Percentiles rank a stretch among this genome's conserved stretches.
These are phyloP conservation scores for Colletotrichum karsti DNA, from an alignment of 2,329 filamentous ascomycete species.

Conservation along the genomic window DNA sequence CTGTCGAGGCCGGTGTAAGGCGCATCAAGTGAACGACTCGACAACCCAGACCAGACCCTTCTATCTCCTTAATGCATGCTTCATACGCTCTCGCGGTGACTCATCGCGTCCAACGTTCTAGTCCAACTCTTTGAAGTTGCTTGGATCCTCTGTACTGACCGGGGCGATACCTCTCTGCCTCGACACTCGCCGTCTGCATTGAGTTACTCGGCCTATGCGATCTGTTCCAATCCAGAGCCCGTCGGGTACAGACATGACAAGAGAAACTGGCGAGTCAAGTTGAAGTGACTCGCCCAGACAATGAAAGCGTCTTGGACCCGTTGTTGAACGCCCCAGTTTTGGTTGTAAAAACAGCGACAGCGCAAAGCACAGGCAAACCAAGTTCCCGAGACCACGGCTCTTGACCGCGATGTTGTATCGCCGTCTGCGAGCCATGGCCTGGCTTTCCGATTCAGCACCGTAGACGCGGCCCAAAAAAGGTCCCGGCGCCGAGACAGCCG, in stretches of 20 bases:
- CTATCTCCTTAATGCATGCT: too few relatives aligned
- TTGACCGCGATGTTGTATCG: slow-evolving; percentile 10
- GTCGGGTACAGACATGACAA: slow-evolving; percentile 34
- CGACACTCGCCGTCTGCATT: background rate
- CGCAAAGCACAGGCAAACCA: slow-evolving; percentile 73
- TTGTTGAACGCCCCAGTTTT: slow-evolving; percentile 84
- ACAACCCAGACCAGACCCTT: too few relatives aligned
- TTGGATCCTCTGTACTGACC: background rate
- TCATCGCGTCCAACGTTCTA: too few relatives aligned
- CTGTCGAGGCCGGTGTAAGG: too few relatives aligned
- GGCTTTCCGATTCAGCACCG: background rate
- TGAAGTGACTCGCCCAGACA: slow-evolving; percentile 71
- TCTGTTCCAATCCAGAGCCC: background rate
- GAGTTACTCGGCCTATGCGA: background rate
- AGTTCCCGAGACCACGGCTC: slow-evolving; percentile 49
- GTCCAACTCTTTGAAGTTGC: background rate
- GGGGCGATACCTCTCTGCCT: background rate
- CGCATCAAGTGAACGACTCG: too few relatives aligned
- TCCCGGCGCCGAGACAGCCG: slow-evolving; percentile 27
- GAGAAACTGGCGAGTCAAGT: slow-evolving; percentile 64
- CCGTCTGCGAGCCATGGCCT: background rate
- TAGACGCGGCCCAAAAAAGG: background rate
- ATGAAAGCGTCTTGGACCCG: slow-evolving; percentile 72
- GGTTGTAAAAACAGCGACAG: slow-evolving; percentile 86
- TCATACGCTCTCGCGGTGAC: too few relatives aligned